A percentile compares a stretch with the other conserved stretches of the same genome.
These are phyloP conservation scores for Erysimum pusillum DNA, from an alignment of 441 rosid species.

Conservation along the genomic window DNA sequence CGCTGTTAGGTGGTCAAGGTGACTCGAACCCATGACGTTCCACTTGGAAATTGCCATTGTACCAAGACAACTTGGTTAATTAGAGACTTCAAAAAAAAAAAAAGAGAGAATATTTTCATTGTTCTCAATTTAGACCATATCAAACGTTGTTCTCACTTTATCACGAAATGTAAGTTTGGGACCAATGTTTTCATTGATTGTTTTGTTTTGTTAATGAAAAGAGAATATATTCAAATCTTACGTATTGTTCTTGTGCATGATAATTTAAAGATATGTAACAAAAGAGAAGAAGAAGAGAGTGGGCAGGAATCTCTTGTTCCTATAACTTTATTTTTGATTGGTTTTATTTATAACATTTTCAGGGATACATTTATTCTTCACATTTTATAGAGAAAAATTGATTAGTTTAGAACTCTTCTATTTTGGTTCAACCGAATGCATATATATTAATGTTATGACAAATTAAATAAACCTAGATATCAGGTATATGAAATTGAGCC, in stretches of 20 bases:
- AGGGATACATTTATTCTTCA: neutral
- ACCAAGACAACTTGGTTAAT: too few relatives aligned
- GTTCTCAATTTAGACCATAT: neutral
- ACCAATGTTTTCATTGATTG: neutral
- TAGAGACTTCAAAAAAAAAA: too few relatives aligned
- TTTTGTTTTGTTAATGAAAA: neutral
- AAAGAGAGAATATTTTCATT: neutral
- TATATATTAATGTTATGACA: neutral
- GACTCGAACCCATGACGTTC: neutral
- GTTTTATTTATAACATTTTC: too few relatives aligned
- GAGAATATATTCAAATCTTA: neutral
- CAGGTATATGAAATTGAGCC: neutral
- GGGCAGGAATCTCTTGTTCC: neutral
- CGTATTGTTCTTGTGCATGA: neutral
- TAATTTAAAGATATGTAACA: neutral
- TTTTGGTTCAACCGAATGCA: neutral
- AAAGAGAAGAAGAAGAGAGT: too few relatives aligned
- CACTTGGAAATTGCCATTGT: too few relatives aligned
- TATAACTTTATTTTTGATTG: too few relatives aligned
- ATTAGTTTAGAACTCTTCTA: too few relatives aligned
- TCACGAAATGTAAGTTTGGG: neutral
- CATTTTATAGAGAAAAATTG: neutral
- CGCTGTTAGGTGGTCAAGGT: neutral
- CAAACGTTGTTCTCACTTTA: too few relatives aligned
- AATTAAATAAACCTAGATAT: neutral